Evolutionary conservation across 176 grass and related monocot genomes (phyloP), one percentile per base, ranked within the genome.

Genomic region (Calamus simplicifolius): DNA sequence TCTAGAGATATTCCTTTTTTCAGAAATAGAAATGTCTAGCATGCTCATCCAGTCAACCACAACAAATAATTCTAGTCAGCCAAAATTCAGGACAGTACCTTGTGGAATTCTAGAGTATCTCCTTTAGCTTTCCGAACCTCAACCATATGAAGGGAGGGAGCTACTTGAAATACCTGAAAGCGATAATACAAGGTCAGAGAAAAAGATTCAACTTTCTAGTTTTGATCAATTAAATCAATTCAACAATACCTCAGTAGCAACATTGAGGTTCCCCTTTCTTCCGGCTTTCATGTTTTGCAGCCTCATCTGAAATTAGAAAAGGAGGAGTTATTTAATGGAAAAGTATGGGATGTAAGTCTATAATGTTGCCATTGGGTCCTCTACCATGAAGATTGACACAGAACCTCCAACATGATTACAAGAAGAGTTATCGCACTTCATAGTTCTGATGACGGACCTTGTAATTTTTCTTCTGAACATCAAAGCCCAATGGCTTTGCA

Each of bases 211-310:
- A 1, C 7, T 58, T 21, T 49, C 27, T 72, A 16, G 12, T 18
- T 71, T 29, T 62, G 66, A 28, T 7, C 19, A 59, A 6, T 72
- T 67, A 77, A 59, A 48, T 52, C 26, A 16, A 29, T 75, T 79
- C 63, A 53, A 27, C 29, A 30, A 52, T 52, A 85, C 91, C 88
- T 98, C 87, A 68, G 93, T 98, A 53, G 93, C 79, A 64, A 98
- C 88, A 85, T 98, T 98, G 50, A 98, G 84, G 83, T 98, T 98
- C 64, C 93, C 93, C 69, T 98, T 98, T 69, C 93, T 85, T 35
- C 93, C 93, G 64, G 93, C 93, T 85, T 88, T 98, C 1, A 82
- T 57, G 29, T 92, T 98, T 63, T 98, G 76, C 75, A 98, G 85
- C 63, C 65, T 70, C 93, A 98, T 92, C 93, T 98, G 63, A 16